Evolutionary conservation across 2,329 filamentous ascomycete genomes (phyloP).

Genomic region (Penicillium glabrum): DNA sequence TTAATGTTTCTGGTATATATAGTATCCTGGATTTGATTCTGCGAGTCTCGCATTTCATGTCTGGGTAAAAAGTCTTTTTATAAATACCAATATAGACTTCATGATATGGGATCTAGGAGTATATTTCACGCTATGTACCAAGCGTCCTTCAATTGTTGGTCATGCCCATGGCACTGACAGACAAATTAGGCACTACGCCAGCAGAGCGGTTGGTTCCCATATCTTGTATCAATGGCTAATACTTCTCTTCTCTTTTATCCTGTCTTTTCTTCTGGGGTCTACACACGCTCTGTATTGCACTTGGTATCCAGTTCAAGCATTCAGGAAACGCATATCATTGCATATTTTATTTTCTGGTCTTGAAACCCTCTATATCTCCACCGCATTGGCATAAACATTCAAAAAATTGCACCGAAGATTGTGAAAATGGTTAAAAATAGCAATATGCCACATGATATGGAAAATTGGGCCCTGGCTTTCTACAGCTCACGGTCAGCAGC

Average conservation of each 20-base stretch:
- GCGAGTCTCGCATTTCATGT: constrained; percentile 11
- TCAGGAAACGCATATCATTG: background rate
- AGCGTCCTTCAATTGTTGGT: too few species aligned
- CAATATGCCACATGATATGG: background rate
- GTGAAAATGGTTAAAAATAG: background rate
- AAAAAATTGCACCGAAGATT: background rate
- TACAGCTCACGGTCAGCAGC: constrained; percentile 76
- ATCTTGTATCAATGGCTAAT: too few species aligned
- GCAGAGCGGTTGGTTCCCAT: too few species aligned
- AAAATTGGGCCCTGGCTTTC: constrained; percentile 4
- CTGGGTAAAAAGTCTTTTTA: constrained; percentile 18
- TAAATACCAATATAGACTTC: background rate
- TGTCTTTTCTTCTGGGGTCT: too few species aligned
- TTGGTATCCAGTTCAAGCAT: background rate
- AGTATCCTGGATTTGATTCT: background rate
- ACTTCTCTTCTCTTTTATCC: too few species aligned
- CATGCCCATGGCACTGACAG: too few species aligned
- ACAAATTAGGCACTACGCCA: too few species aligned
- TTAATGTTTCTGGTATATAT: constrained; percentile 1
- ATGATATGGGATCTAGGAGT: too few species aligned
- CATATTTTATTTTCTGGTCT: background rate
- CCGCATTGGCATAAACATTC: background rate
- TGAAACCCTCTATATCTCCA: background rate
- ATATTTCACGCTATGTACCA: too few species aligned
- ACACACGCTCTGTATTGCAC: too few species aligned